Percentiles rank a stretch among this genome's conserved stretches.
phyloP scores from a whole-genome alignment of 768 basidiomycete genomes.

The Boletellus ananas region DNA sequence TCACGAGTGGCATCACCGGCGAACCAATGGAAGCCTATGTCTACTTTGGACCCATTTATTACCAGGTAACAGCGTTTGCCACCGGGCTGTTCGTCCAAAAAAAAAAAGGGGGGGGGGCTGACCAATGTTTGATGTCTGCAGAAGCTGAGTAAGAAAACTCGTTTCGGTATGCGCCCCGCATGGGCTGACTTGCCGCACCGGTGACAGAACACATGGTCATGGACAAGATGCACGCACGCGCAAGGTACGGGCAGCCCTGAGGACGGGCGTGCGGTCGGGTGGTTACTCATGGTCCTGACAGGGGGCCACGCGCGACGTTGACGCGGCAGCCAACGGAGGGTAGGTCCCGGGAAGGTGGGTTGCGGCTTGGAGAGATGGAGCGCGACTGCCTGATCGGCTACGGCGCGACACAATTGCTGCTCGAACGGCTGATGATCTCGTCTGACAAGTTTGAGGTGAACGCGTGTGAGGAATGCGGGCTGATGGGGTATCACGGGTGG shows the following conservation, averaged over 20 bases:
- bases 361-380: constrained; percentile 99
- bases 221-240: constrained; percentile 99
- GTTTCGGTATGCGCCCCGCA: background rate
- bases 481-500: constrained; percentile 95
- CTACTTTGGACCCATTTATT: constrained; percentile 98
- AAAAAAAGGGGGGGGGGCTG: background rate
- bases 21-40: constrained; percentile 96
- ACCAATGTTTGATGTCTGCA: constrained; percentile 28
- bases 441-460: constrained; percentile 98
- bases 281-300: constrained; percentile 30
- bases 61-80: constrained; percentile 58
- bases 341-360: constrained; percentile 93
- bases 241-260: constrained; percentile 53
- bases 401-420: constrained; percentile 93
- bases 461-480: constrained; percentile 90
- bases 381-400: constrained; percentile 97
- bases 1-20: constrained; percentile 97
- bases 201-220: constrained; percentile 92
- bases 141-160: constrained; percentile 80
- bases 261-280: background rate
- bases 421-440: constrained; percentile 98
- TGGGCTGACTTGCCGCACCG: constrained; percentile 12
- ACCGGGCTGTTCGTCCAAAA: constrained; percentile 1
- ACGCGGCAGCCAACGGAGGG: constrained; percentile 99
- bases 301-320: constrained; percentile 92